Evolutionary conservation across 345 rosid genomes (phyloP), one percentile per base, ranked within the genome.

Genomic region (Dovyalis caffra): DNA sequence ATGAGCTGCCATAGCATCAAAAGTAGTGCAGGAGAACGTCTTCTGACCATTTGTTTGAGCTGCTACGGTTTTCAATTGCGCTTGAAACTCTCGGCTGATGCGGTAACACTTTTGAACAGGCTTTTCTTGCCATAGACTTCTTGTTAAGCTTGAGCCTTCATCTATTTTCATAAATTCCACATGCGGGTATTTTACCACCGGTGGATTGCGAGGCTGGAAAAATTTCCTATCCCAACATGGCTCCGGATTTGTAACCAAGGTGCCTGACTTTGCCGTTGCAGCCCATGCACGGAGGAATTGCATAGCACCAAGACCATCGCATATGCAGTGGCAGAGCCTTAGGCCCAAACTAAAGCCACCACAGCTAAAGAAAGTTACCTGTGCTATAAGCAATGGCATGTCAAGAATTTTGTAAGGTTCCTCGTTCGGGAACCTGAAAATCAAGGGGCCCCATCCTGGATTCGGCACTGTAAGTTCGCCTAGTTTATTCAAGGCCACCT

Each of bases 291-390:
- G 81, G 2, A 95, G 90, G 77, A 95, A 87, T 76, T 91, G 94
- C 97, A 95, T 95, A 1, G 99, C 99, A 15, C 97, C 97, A 20
- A 92, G 78, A 66, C 97, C 99, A 74, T 92, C 97, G 18, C 90
- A 92, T 68, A 91, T 92, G 81, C 97, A 95, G 69, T 92, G 97
- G 76, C 95, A 95, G 21, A 95, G 91, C 72, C 97, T 88, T 20
- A 92, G 78, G 47, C 95, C 99, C 14, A 92, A 85, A 82, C 97
- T 88, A 75, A 91, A 90, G 0, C 97, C 97, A 72, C 97, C 99
- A 63, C 97, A 92, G 6, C 88, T 70, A 71, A 95, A 95, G 57
- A 81, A 71, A 53, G 99, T 95, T 29, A 89, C 88, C 83, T 95
- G 97, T 43, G 89, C 97, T 65, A 92, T 88, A 69, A 95, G 84